Conservation (phyloP, 768 basidiomycete genomes). For the Leucocoprinus birnbaumii region DNA sequence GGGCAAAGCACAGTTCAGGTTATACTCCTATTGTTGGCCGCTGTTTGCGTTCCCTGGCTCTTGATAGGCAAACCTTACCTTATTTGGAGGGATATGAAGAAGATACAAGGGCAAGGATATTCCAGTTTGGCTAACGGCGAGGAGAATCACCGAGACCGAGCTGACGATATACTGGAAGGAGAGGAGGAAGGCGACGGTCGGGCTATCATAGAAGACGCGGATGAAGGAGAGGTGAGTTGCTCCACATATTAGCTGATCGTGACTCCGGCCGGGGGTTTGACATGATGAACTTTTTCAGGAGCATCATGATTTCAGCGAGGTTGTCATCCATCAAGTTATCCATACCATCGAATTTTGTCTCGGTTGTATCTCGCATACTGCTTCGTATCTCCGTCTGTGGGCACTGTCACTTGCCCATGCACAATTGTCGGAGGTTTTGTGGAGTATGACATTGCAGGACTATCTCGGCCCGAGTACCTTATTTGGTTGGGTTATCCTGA, state of each 20-base stretch:
- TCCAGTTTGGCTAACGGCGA: conserved; percentile 55
- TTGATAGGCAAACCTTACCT: conserved; percentile 90
- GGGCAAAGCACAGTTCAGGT: conserved; percentile 88
- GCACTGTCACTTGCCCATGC: conserved; percentile 97
- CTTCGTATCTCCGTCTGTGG: conserved; percentile 92
- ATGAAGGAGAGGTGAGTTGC: conserved; percentile 74
- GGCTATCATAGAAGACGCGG: conserved; percentile 72
- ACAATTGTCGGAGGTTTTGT: conserved; percentile 92
- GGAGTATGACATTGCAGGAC: conserved; percentile 78
- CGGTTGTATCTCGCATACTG: conserved; percentile 97
- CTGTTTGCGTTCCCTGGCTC: conserved; percentile 93
- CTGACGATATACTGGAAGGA: conserved; percentile 65
- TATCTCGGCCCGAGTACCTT: conserved; percentile 63
- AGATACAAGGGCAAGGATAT: conserved; percentile 83
- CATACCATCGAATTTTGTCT: conserved; percentile 99
- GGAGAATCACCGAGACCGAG: conserved; percentile 45
- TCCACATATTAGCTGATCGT: conserved; percentile 9
- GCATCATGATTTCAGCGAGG: conserved; percentile 90
- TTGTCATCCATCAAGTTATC: conserved; percentile 95
- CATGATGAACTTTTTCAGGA: conserved; percentile 41
- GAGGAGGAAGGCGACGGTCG: conserved; percentile 82
- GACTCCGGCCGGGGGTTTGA: not conserved
- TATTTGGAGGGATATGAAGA: conserved; percentile 85
- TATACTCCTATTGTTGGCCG: conserved; percentile 72
- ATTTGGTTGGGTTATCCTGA: conserved; percentile 52